Conservation (phyloP, 768 basidiomycete genomes). For the Psilocybe subaeruginosa region DNA sequence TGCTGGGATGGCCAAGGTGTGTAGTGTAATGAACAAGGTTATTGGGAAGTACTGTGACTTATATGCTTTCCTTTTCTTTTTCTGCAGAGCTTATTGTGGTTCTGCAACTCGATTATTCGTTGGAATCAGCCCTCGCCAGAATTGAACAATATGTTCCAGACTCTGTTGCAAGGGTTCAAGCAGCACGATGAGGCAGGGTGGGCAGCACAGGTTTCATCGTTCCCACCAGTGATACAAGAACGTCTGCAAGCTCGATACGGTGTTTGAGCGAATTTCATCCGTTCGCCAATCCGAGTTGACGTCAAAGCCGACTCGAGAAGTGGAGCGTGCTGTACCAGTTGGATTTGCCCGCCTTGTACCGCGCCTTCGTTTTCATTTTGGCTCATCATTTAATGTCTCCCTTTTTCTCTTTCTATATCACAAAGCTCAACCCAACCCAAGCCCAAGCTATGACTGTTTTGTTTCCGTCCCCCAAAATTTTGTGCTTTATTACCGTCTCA, state of each 20-base stretch:
- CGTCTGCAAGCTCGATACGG: slow-evolving; percentile 86
- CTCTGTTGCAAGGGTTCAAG: slow-evolving; percentile 89
- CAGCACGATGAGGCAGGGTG: slow-evolving; percentile 84
- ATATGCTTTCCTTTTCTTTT: neutral
- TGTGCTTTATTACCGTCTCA: slow-evolving; percentile 34
- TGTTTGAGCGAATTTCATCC: slow-evolving; percentile 50
- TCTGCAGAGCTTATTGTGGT: slow-evolving; percentile 87
- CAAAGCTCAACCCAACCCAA: slow-evolving; percentile 6
- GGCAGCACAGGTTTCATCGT: slow-evolving; percentile 78
- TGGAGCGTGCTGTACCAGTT: neutral
- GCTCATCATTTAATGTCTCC: neutral
- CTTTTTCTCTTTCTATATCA: slow-evolving; percentile 9
- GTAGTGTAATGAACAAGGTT: slow-evolving; percentile 25
- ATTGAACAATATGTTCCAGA: slow-evolving; percentile 92
- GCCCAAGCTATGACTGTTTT: slow-evolving; percentile 23
- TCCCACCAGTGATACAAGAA: slow-evolving; percentile 89
- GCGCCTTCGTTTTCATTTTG: neutral
- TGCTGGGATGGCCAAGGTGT: slow-evolving; percentile 87
- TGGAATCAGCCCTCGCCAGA: slow-evolving; percentile 94
- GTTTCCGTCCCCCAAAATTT: slow-evolving; percentile 17
- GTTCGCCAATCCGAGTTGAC: neutral
- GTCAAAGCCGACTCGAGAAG: neutral
- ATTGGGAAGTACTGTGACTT: neutral
- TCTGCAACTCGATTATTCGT: slow-evolving; percentile 96
- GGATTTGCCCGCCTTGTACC: neutral